Percentiles rank a stretch among this genome's conserved stretches.
Evolutionary conservation across 139 green algal species (phyloP).

Genomic region (Zygnema cylindricum): DNA sequence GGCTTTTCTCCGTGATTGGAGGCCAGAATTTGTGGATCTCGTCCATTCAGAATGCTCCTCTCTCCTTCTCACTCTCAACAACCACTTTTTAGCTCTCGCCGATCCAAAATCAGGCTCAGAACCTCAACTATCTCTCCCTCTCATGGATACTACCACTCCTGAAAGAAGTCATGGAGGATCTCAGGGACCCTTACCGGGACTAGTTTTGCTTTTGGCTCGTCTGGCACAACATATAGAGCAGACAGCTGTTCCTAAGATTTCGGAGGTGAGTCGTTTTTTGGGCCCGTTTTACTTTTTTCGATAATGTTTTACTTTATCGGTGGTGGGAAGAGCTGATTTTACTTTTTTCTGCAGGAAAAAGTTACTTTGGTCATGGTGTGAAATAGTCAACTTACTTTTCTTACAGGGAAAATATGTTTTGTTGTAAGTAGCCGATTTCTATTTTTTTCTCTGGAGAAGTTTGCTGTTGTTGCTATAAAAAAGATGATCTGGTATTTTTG

Average conservation of each 20-base stretch:
- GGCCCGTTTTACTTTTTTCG: too few species aligned
- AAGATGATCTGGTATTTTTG: too few species aligned
- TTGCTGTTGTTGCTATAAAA: too few species aligned
- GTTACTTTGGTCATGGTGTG: too few species aligned
- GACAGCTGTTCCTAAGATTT: slow-evolving; percentile 30
- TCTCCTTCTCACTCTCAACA: slow-evolving; percentile 47
- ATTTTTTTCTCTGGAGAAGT: too few species aligned
- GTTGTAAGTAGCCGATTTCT: too few species aligned
- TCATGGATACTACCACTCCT: neutral
- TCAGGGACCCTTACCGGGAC: slow-evolving; percentile 7
- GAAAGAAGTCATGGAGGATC: neutral
- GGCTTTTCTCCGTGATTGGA: slow-evolving; percentile 43
- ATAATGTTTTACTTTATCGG: too few species aligned
- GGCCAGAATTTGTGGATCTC: slow-evolving; percentile 49
- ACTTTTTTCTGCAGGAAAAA: too few species aligned
- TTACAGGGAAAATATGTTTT: too few species aligned
- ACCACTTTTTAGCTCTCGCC: slow-evolving; percentile 42
- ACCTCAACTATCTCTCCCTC: neutral
- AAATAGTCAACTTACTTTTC: too few species aligned
- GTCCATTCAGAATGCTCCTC: slow-evolving; percentile 30
- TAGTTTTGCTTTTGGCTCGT: slow-evolving; percentile 52
- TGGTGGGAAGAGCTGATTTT: too few species aligned
- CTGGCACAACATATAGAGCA: slow-evolving; percentile 45
- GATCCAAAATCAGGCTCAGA: neutral
- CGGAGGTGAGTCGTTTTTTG: slow-evolving; percentile 53